A percentile compares a stretch with the other conserved stretches of the same genome.
Conservation (phyloP, 2,329 filamentous ascomycete genomes). For the Sporothrix luriei region DNA sequence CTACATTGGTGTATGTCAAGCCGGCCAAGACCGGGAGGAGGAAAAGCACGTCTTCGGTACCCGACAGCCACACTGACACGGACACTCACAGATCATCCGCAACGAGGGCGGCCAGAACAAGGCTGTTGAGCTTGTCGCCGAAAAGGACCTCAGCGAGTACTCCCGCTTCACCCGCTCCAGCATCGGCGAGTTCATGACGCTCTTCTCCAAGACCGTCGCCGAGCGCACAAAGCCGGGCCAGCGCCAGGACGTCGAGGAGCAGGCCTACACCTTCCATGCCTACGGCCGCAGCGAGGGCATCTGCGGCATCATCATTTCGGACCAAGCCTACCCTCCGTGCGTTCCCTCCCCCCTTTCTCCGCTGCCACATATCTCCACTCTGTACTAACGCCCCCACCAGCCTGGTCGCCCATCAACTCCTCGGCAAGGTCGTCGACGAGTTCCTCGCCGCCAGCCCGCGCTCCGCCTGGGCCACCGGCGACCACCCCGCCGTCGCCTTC, state of each 20-base stretch:
- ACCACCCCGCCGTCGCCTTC: slow-evolving; percentile 57
- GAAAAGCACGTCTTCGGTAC: too few relatives aligned
- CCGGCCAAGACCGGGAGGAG: too few relatives aligned
- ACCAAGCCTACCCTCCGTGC: slow-evolving; percentile 68
- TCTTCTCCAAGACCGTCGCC: slow-evolving; percentile 85
- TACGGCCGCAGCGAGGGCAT: slow-evolving; percentile 75
- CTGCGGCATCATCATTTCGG: slow-evolving; percentile 75
- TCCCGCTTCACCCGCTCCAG: slow-evolving; percentile 72
- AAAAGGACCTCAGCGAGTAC: slow-evolving; percentile 77
- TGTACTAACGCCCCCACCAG: slow-evolving; percentile 22
- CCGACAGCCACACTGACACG: slow-evolving; percentile 29
- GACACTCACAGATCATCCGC: slow-evolving; percentile 71
- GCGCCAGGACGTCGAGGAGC: slow-evolving; percentile 82
- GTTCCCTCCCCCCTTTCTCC: not conserved
- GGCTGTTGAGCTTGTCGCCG: slow-evolving; percentile 48
- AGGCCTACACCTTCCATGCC: slow-evolving; percentile 64
- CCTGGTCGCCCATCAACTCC: slow-evolving; percentile 80
- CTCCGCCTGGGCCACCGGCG: slow-evolving; percentile 63
- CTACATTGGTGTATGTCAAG: slow-evolving; percentile 73
- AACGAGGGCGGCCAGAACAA: slow-evolving; percentile 56
- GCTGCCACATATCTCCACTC: too few relatives aligned
- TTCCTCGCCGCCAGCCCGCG: slow-evolving; percentile 72
- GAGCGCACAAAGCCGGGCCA: slow-evolving; percentile 73
- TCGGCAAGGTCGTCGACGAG: slow-evolving; percentile 85
- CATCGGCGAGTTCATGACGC: slow-evolving; percentile 60